Evolutionary conservation across 83 land plant genomes (phyloP), one percentile per base, ranked within the genome.

Genomic region (Diphasiastrum complanatum): DNA sequence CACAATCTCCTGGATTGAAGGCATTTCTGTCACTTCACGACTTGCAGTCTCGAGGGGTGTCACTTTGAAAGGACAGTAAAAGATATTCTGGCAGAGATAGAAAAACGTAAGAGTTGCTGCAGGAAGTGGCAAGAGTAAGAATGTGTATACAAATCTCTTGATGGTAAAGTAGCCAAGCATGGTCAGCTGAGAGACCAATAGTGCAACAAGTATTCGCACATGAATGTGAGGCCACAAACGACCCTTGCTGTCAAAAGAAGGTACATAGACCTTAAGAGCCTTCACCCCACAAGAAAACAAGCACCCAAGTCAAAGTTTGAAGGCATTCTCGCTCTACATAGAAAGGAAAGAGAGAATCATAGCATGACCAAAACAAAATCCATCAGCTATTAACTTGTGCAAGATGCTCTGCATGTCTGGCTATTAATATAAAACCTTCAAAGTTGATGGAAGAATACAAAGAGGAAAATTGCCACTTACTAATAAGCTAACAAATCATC

Each of bases 201-300:
- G 45, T 5, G 89, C 76, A 22, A 82, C 96, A 0, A 89, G 18
- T 31, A 93, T 71, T 5, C 96, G 72, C 20, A 40, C 38, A 26
- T 74, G 74, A 28, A 93, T 86, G 73, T 93, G 99, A 3, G 99
- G 99, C 99, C 99, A 93, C 89, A 89, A 81, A 5, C 86, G 65
- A 0, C 96, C 99, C 40, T 80, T 33, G 80, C 86, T 93, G 65
- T 89, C 99, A 53, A 68, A 89, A 0, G 70, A 55, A 4, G 96
- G 99, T 40, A 93, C 86, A 45, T 75, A 70, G 28, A 93, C 96
- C 48, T 85, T 93, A 34, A 89, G 71, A 31, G 82, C 97, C 92
- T 83, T 73, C 50, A 75, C n/a, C n/a, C n/a, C n/a, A n/a, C n/a
- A n/a, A n/a, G n/a, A n/a, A n/a, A n/a, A n/a, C n/a, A n/a, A n/a